Conservation (phyloP, 768 basidiomycete genomes). For the Russula vinacea region DNA sequence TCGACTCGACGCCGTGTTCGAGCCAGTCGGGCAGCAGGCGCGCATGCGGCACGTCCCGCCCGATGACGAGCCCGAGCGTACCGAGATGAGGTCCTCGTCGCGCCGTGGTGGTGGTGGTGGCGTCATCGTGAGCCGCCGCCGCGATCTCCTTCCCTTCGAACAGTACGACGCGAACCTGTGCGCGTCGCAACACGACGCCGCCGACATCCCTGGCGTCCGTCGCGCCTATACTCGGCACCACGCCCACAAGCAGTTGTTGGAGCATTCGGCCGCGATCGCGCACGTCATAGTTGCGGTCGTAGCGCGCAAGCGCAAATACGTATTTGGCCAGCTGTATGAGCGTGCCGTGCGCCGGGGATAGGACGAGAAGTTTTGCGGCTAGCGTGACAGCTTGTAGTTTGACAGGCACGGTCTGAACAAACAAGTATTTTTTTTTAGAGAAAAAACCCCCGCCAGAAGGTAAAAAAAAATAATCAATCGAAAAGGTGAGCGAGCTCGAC, state of each 20-base stretch:
- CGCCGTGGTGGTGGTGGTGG: background rate
- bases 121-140: slow-evolving; percentile 34
- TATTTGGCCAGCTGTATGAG: slow-evolving; percentile 61
- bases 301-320: slow-evolving; percentile 79
- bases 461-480: background rate
- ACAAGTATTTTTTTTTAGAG: no score
- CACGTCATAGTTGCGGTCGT: slow-evolving; percentile 86
- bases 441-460: background rate
- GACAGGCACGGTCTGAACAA: slow-evolving; percentile 54
- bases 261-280: slow-evolving; percentile 87
- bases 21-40: slow-evolving; percentile 78
- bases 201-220: slow-evolving; percentile 36
- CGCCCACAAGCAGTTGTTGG: slow-evolving; percentile 60
- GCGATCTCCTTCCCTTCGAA: slow-evolving; percentile 68
- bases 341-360: slow-evolving; percentile 53
- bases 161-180: slow-evolving; percentile 77
- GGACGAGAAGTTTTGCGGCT: slow-evolving; percentile 77
- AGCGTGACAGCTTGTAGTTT: slow-evolving; percentile 84
- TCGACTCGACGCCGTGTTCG: slow-evolving; percentile 77
- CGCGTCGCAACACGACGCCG: slow-evolving; percentile 75
- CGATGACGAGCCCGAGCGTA: slow-evolving; percentile 60
- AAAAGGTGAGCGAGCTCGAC: slow-evolving; percentile 5
- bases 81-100: slow-evolving; percentile 46
- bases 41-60: slow-evolving; percentile 52
- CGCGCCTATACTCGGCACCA: slow-evolving; percentile 34